Percentiles rank a stretch among this genome's conserved stretches.
Evolutionary conservation across 2,329 filamentous ascomycete genomes (phyloP).

Genomic region (Pseudocercospora pini-densiflorae): DNA sequence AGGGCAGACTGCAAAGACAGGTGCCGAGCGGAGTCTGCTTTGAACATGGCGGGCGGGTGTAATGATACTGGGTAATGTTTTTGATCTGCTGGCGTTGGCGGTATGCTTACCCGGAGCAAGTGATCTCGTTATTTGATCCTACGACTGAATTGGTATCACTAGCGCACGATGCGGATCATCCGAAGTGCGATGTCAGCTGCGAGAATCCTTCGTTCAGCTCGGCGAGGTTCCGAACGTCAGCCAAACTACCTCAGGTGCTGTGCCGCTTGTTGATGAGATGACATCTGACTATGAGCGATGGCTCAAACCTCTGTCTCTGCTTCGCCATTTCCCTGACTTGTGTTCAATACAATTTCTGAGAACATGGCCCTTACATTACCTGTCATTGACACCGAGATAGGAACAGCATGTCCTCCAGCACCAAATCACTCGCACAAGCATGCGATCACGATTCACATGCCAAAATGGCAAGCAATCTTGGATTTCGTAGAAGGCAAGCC

Average conservation of each 20-base stretch:
- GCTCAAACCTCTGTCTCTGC: neutral
- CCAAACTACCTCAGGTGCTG: neutral
- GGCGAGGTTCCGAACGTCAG: neutral
- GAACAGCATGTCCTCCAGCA: slow-evolving; percentile 5
- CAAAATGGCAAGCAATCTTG: slow-evolving; percentile 6
- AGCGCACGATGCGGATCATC: neutral
- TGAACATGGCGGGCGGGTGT: neutral
- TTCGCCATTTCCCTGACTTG: neutral
- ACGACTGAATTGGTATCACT: neutral
- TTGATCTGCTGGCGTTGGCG: neutral
- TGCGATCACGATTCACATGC: slow-evolving; percentile 7
- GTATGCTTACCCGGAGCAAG: neutral
- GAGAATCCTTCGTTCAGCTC: neutral
- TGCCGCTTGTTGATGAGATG: neutral
- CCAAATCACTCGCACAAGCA: neutral
- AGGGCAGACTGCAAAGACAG: neutral
- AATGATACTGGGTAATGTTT: neutral
- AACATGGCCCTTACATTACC: neutral
- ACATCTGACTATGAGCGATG: neutral
- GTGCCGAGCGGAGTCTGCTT: neutral
- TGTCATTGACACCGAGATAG: neutral
- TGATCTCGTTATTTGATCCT: neutral
- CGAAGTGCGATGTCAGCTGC: neutral
- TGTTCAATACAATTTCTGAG: neutral
- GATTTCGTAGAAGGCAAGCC: slow-evolving; percentile 3